These are phyloP conservation scores for Scheffersomyces parashehatae DNA, from an alignment of 1,139 yeast genomes.

Conservation along the genomic window DNA sequence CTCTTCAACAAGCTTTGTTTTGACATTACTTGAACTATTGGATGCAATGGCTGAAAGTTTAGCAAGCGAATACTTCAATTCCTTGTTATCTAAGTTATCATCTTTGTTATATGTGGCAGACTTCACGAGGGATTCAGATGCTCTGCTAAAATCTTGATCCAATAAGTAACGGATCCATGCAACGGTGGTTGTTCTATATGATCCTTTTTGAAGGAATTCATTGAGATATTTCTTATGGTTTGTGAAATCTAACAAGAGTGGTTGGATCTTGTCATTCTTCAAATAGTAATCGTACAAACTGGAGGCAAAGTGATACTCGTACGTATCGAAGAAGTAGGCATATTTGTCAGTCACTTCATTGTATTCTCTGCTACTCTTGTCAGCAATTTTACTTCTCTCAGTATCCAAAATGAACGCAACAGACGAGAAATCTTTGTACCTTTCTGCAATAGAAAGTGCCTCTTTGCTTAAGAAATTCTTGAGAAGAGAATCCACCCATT, in stretches of 20 bases:
- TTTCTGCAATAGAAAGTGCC: conserved; percentile 67
- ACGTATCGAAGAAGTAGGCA: conserved; percentile 56
- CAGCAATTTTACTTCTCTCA: conserved; percentile 41
- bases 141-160: conserved; percentile 50
- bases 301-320: conserved; percentile 69
- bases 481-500: conserved; percentile 60
- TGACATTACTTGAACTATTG: background rate
- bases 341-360: conserved; percentile 33
- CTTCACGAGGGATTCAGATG: conserved; percentile 47
- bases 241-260: conserved; percentile 59
- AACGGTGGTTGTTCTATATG: conserved; percentile 52
- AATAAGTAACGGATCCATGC: conserved; percentile 75
- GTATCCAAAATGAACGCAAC: conserved; percentile 64
- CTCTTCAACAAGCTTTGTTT: conserved; percentile 18
- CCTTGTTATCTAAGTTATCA: conserved; percentile 49
- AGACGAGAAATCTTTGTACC: conserved; percentile 64
- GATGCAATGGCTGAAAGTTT: conserved; percentile 53
- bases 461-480: conserved; percentile 47
- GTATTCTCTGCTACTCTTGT: conserved; percentile 18
- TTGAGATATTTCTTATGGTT: conserved; percentile 52
- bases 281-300: conserved; percentile 64
- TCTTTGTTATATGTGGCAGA: conserved; percentile 36
- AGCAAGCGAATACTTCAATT: conserved; percentile 68
- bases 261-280: conserved; percentile 51
- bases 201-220: conserved; percentile 50